Base-by-base conservation (phyloP, 352 stramenopile genomes). In the Phytophthora pinifolia region DNA sequence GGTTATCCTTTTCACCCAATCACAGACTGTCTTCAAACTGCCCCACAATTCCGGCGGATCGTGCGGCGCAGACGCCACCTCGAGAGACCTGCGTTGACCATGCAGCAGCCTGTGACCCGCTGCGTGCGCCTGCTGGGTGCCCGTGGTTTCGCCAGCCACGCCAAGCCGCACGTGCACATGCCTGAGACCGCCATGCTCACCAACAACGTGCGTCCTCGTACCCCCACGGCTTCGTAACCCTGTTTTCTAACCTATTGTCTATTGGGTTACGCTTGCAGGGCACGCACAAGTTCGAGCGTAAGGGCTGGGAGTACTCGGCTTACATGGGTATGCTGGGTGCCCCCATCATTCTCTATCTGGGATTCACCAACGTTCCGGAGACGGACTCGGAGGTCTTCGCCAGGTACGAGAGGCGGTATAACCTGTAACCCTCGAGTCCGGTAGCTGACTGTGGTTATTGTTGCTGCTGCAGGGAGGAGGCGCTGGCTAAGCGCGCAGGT, bases 151-250 rank as follows among this genome's bases (percentile, higher is more conserved):
- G 73, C 76, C 41, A 80, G 53, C 36, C 61, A 72, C 57, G 56
- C 48, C 35, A 79, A 83, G 54, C 64, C 64, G 31, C 77, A 86
- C 50, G 70, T 91, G 46, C 70, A 84, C 62, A 93, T 93, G 80
- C 79, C 84, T 1, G 84, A 94, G 80, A 94, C 82, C 2, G 75
- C 84, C 35, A 94, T 94, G 84, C 59, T 94, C 50, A 92, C 82
- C 31, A 90, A 88, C 67, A 90, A 94, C 61, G 84, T 94, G 68
- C 61, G 77, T 76, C 3, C 2, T 1, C 8, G 14, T 18, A 46
- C 7, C 9, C 39, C 39, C 6, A 6, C 12, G 12, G 38, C 25
- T 33, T 30, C 27, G 10, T 13, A 36, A 34, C 15, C 35, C 44
- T 10, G 4, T n/a, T 33, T 18, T 27, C 13, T 14, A 14, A 14